These are phyloP conservation scores for Calendula officinalis DNA, from an alignment of 129 eudicot species.

Conservation along the genomic window DNA sequence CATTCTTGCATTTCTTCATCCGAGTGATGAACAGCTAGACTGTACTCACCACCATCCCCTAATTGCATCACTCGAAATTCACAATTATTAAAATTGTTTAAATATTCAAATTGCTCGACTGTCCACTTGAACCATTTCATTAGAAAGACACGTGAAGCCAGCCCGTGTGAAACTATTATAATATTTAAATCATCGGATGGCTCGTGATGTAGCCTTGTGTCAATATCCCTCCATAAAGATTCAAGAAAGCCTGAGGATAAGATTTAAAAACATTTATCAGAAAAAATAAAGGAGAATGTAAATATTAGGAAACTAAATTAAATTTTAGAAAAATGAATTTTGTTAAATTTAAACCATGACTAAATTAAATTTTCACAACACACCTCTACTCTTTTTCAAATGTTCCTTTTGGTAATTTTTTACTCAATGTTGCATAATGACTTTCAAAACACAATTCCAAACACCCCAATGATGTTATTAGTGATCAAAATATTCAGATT, in stretches of 20 bases:
- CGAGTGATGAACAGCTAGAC: conserved; percentile 68
- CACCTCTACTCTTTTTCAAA: background rate
- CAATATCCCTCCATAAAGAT: conserved; percentile 92
- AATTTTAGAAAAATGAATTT: too few species aligned
- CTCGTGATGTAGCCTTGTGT: conserved; percentile 57
- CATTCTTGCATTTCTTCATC: conserved; percentile 62
- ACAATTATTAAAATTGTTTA: conserved; percentile 62
- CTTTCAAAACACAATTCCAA: background rate
- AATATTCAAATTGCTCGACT: conserved; percentile 69
- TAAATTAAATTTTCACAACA: too few species aligned
- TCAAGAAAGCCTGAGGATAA: conserved; percentile 68
- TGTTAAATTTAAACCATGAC: too few species aligned
- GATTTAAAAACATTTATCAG: background rate
- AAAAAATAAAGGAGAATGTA: background rate
- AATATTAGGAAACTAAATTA: background rate
- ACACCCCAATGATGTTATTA: background rate
- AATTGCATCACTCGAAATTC: conserved; percentile 77
- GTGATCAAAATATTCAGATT: too few species aligned
- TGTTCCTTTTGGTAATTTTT: background rate
- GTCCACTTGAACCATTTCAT: conserved; percentile 99
- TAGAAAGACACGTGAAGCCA: conserved; percentile 65
- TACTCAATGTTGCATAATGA: background rate
- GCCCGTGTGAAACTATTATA: conserved; percentile 76
- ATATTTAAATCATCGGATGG: conserved; percentile 61
- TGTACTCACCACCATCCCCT: conserved; percentile 78